phyloP scores from a whole-genome alignment of 179 eudicot genomes.

The Silene vulgaris region DNA sequence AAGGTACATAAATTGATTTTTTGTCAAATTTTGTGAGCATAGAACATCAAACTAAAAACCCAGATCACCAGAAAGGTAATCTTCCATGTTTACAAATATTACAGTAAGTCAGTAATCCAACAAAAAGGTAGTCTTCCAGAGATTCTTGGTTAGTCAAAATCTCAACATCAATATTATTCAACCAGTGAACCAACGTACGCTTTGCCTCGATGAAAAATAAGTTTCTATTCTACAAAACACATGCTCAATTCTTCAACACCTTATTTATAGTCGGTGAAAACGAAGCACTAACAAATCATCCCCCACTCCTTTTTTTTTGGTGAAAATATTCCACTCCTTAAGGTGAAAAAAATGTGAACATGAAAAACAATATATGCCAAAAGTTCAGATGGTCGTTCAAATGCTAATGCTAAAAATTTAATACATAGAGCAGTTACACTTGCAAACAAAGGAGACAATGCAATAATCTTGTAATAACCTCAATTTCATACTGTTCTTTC shows the following conservation, averaged over 20 bases:
- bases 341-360: no score
- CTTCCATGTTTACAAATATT: background rate
- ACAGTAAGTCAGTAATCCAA: background rate
- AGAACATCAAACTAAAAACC: background rate
- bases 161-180: background rate
- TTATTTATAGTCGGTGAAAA: background rate
- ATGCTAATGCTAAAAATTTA: background rate
- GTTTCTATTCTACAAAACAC: background rate
- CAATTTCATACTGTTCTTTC: background rate
- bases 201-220: background rate
- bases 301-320: background rate
- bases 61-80: background rate
- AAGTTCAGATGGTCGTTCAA: no score
- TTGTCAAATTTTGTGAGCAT: background rate
- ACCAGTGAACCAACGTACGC: no score
- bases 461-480: background rate
- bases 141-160: background rate
- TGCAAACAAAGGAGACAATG: background rate
- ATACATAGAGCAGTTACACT: background rate
- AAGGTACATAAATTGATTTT: background rate
- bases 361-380: background rate
- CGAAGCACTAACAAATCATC: background rate
- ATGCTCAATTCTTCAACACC: background rate
- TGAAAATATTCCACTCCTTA: background rate
- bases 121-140: background rate